Base-by-base conservation (phyloP, 768 basidiomycete species). In the Rhodocollybia butyracea region DNA sequence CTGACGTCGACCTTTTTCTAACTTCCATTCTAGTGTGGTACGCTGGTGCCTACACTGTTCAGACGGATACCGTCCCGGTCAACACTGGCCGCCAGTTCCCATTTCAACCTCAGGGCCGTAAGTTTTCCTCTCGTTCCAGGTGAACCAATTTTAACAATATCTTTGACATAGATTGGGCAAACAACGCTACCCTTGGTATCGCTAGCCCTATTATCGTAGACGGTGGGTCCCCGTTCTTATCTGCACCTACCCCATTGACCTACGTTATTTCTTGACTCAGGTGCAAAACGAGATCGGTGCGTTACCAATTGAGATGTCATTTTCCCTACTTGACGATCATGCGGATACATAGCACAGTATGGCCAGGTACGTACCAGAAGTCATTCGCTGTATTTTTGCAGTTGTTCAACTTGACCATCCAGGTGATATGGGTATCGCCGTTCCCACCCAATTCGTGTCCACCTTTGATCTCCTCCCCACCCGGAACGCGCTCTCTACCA, bases 191-290 rank as follows among this genome's bases (percentile, higher is more conserved):
- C 0, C 68, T 83, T 2, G 83, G 83, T 3, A 72, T 82, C 10
- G 80, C 77, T 5, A 81, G 82, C 0, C 81, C 83, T 5, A 83
- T 83, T 39, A 81, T 85, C 48, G 81, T 85, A 3, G 83, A 85
- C 57, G 77, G 76, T 51, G n/a, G 10, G 56, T 19, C 6, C 3
- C 29, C 22, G 17, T 39, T 15, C 1, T 39, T 13, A 17, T 11
- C 36, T 21, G 13, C 3, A 15, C 15, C 34, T 17, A 15, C 22
- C 11, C 38, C 12, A 13, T 11, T 54, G 21, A 46, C 41, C 17
- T 7, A 30, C 19, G 11, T n/a, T 19, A 3, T 21, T 32, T 3
- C 17, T 3, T 27, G 8, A 38, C 15, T 7, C 46, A 64, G 75
- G 76, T 24, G 82, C 82, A 6, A 84, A 85, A 61, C 77, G 82